These are phyloP conservation scores for Camellia oleifera DNA, from an alignment of 179 eudicot species.

Conservation along the genomic window DNA sequence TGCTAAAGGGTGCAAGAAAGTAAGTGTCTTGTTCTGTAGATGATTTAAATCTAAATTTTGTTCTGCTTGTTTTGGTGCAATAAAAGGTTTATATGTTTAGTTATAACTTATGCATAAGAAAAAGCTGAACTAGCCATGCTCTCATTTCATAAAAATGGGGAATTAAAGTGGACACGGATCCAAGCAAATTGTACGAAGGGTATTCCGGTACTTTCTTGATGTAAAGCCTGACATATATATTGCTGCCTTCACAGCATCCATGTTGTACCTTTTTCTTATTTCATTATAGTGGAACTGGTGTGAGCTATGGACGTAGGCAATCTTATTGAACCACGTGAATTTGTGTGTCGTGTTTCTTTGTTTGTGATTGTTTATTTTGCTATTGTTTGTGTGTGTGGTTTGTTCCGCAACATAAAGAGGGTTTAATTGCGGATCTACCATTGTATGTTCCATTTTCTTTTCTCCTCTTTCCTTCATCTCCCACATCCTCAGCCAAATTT, in stretches of 20 bases:
- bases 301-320: no score
- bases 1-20: constrained; percentile 39
- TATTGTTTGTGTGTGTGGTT: neutral
- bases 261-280: no score
- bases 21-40: constrained; percentile 16
- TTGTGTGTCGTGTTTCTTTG: no score
- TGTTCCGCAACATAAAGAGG: neutral
- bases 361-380: neutral
- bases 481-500: neutral
- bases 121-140: neutral
- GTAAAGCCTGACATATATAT: no score
- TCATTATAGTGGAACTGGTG: no score
- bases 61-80: constrained; percentile 7
- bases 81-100: neutral
- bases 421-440: neutral
- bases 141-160: neutral
- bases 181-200: no score
- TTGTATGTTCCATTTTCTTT: neutral
- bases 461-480: neutral
- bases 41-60: neutral
- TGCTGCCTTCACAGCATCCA: no score
- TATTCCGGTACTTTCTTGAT: no score
- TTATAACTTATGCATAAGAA: neutral
- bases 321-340: no score
- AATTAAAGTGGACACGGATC: neutral